These are phyloP conservation scores for Dioscorea zingiberensis DNA, from an alignment of 106 monocot genomes.

Conservation along the genomic window DNA sequence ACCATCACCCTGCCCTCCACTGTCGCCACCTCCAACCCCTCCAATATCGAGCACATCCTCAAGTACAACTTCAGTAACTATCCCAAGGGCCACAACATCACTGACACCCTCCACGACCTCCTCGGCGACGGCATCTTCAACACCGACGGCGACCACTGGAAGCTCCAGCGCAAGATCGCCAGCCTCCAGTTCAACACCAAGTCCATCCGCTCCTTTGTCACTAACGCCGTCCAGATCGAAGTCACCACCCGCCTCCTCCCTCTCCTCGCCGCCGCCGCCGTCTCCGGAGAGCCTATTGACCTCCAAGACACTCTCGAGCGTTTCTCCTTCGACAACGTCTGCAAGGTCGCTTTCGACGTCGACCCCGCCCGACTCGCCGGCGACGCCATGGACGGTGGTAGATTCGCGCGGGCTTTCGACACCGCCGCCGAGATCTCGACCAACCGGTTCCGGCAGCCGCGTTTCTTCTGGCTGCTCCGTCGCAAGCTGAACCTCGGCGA, in stretches of 20 bases:
- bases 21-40: not conserved
- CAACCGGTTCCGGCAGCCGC: not conserved
- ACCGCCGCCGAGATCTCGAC: not conserved
- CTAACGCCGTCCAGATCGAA: not conserved
- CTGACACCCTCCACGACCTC: conserved; percentile 9
- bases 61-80: conserved; percentile 1
- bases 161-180: conserved; percentile 9
- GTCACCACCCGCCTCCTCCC: not conserved
- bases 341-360: not conserved
- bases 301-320: not conserved
- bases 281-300: not conserved
- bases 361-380: not conserved
- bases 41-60: conserved; percentile 6
- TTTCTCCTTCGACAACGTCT: not conserved
- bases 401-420: not conserved
- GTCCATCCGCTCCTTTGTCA: conserved; percentile 1
- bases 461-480: not conserved
- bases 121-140: conserved; percentile 29
- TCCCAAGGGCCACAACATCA: conserved; percentile 13
- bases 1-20: conserved; percentile 7
- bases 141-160: conserved; percentile 20
- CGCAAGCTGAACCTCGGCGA: not conserved
- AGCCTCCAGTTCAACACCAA: conserved; percentile 2
- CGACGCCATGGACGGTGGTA: not conserved
- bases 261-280: not conserved